Evolutionary conservation across 2,329 filamentous ascomycete species (phyloP).

Genomic region (Fusarium austroafricanum): DNA sequence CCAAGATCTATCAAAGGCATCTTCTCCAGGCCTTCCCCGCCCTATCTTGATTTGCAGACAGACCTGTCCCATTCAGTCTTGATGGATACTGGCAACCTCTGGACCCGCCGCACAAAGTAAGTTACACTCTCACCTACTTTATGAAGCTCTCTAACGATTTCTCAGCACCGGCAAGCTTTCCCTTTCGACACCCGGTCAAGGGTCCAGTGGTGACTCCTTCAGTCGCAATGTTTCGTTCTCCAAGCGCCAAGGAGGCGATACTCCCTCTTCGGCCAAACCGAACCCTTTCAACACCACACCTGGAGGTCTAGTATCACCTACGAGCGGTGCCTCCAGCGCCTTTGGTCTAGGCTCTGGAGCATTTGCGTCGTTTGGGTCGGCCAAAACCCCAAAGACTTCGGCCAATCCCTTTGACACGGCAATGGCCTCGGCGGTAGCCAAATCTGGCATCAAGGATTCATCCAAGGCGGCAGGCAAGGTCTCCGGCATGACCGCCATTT

Average conservation of each 20-base stretch:
- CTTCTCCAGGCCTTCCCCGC: slow-evolving; percentile 42
- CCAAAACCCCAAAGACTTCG: slow-evolving; percentile 88
- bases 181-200: slow-evolving; percentile 77
- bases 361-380: slow-evolving; percentile 86
- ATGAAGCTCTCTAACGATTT: slow-evolving; percentile 23
- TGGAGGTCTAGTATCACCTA: slow-evolving; percentile 60
- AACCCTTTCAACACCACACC: slow-evolving; percentile 83
- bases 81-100: slow-evolving; percentile 70
- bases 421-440: slow-evolving; percentile 60
- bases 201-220: slow-evolving; percentile 65
- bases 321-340: slow-evolving; percentile 80
- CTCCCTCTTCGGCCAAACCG: slow-evolving; percentile 74
- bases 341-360: slow-evolving; percentile 95
- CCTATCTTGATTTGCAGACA: slow-evolving; percentile 39
- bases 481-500: slow-evolving; percentile 58
- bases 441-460: slow-evolving; percentile 50
- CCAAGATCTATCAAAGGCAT: slow-evolving; percentile 30
- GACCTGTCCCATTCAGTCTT: slow-evolving; percentile 51
- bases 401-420: slow-evolving; percentile 84
- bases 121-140: slow-evolving; percentile 46
- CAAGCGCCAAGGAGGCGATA: slow-evolving; percentile 79
- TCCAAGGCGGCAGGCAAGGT: slow-evolving; percentile 47
- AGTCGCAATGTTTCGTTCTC: slow-evolving; percentile 72
- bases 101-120: slow-evolving; percentile 87
- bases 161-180: slow-evolving; percentile 88